Conservation (phyloP, 768 basidiomycete genomes). For the Termitomyces sp. region DNA sequence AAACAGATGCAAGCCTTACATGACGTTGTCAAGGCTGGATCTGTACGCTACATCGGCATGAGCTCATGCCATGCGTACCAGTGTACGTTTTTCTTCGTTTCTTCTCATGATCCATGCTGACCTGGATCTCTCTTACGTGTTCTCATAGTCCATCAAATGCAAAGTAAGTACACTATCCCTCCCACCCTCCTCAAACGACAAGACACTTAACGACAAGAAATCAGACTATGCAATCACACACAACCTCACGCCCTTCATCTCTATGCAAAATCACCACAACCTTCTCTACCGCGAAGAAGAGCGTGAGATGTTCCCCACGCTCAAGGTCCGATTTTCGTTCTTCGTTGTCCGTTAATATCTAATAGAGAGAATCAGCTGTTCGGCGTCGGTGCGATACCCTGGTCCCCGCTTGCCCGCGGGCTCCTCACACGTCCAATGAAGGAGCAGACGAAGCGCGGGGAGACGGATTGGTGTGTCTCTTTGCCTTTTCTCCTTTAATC, state of each 20-base stretch:
- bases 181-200: background rate
- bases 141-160: slow-evolving; percentile 45
- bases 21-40: slow-evolving; percentile 61
- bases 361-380: slow-evolving; percentile 27
- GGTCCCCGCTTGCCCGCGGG: slow-evolving; percentile 55
- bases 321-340: slow-evolving; percentile 29
- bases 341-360: too few species aligned
- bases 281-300: slow-evolving; percentile 63
- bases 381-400: slow-evolving; percentile 52
- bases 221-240: slow-evolving; percentile 57
- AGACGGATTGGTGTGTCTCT: slow-evolving; percentile 28
- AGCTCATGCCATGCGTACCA: slow-evolving; percentile 51
- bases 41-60: slow-evolving; percentile 58
- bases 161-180: slow-evolving; percentile 30
- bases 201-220: background rate
- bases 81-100: slow-evolving; percentile 27
- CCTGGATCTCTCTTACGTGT: too few species aligned
- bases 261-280: slow-evolving; percentile 66
- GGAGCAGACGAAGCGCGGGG: slow-evolving; percentile 32
- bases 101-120: background rate
- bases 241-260: slow-evolving; percentile 55
- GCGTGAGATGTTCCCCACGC: slow-evolving; percentile 55
- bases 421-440: slow-evolving; percentile 35
- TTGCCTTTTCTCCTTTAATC: too few species aligned
- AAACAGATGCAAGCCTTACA: slow-evolving; percentile 60